Percentiles rank a stretch among this genome's conserved stretches.
Conservation (phyloP, 1,139 yeast genomes). For the Candida sanyaensis region DNA sequence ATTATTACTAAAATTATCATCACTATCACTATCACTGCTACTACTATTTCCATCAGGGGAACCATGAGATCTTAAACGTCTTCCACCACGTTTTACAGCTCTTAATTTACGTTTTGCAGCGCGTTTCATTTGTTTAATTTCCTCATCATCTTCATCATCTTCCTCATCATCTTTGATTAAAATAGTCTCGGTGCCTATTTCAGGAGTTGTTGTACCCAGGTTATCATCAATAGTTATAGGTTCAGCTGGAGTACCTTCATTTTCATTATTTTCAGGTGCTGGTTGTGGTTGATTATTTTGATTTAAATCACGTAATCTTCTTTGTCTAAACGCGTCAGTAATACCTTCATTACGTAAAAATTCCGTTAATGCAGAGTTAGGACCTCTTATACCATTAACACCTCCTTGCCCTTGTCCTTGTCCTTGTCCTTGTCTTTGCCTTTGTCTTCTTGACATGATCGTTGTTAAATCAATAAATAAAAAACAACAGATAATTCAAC, state of each 20-base stretch:
- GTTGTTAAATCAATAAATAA: background rate
- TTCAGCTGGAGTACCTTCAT: slow-evolving; percentile 4
- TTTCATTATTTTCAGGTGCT: slow-evolving; percentile 7
- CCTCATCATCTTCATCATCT: slow-evolving; percentile 26
- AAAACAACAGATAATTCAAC: background rate
- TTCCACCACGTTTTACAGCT: slow-evolving; percentile 26
- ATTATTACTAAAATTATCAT: slow-evolving; percentile 24
- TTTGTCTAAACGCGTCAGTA: slow-evolving; percentile 72
- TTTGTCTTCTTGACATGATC: slow-evolving; percentile 25
- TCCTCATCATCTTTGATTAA: slow-evolving; percentile 15
- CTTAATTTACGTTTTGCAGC: slow-evolving; percentile 43
- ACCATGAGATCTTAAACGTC: slow-evolving; percentile 16
- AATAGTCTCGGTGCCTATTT: slow-evolving; percentile 12
- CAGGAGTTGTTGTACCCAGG: background rate
- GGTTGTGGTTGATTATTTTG: slow-evolving; percentile 11
- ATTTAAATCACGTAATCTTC: slow-evolving; percentile 41
- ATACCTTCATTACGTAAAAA: slow-evolving; percentile 82
- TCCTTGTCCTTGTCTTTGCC: no score
- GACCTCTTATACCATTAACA: slow-evolving; percentile 54
- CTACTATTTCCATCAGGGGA: slow-evolving; percentile 24
- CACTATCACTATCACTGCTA: slow-evolving; percentile 26
- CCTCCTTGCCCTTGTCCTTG: slow-evolving; percentile 29
- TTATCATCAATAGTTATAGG: background rate
- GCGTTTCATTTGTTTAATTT: slow-evolving; percentile 33
- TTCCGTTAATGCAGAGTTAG: slow-evolving; percentile 78